Evolutionary conservation across 129 eudicot species (phyloP).

Genomic region (Gnaphalium uliginosum): DNA sequence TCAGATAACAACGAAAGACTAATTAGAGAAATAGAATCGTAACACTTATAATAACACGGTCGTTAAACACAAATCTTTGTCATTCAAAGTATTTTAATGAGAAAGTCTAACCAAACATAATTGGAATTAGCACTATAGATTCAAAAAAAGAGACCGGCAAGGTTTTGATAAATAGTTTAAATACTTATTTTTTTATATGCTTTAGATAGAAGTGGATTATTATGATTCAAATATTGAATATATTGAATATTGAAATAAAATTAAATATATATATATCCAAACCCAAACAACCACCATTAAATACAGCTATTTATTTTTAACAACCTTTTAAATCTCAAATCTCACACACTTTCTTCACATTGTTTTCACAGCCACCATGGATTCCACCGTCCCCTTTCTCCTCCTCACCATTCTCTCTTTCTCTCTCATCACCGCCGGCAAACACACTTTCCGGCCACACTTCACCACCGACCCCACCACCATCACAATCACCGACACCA

Average conservation of each 20-base stretch:
- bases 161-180: not conserved
- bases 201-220: no score
- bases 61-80: no score
- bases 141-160: no score
- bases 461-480: constrained; percentile 36
- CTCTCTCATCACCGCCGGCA: constrained; percentile 40
- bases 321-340: constrained; percentile 17
- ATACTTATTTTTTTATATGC: no score
- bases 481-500: constrained; percentile 29
- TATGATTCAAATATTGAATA: no score
- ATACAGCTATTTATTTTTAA: constrained; percentile 8
- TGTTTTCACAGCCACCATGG: constrained; percentile 37
- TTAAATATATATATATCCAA: constrained; percentile 7
- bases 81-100: no score
- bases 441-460: not conserved
- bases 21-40: no score
- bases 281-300: not conserved
- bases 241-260: no score
- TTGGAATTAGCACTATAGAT: no score
- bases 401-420: constrained; percentile 31
- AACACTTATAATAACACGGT: no score
- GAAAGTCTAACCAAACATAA: no score
- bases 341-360: not conserved
- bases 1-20: no score
- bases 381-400: constrained; percentile 30